phyloP scores from a whole-genome alignment of 2,329 filamentous ascomycete genomes.

The Aspergillus fischeri region DNA sequence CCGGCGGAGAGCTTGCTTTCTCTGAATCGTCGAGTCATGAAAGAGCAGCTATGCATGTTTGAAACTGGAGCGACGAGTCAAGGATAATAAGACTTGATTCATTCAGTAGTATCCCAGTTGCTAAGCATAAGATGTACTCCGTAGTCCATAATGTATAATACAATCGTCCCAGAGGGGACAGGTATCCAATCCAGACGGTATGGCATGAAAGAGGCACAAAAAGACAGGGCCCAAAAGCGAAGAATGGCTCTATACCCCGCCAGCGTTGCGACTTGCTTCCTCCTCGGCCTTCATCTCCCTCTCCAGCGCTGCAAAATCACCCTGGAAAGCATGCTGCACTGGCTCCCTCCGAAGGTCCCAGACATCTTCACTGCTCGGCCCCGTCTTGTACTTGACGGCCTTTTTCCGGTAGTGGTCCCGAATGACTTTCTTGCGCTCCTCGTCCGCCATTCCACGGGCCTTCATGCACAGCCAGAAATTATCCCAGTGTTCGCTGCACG shows the following conservation, averaged over 20 bases:
- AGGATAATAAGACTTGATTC: background rate
- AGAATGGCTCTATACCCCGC: slow-evolving; percentile 7
- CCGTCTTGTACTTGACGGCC: slow-evolving; percentile 61
- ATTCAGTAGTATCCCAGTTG: background rate
- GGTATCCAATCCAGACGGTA: slow-evolving; percentile 1
- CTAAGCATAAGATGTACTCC: background rate
- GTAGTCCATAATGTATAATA: background rate
- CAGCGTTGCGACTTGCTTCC: slow-evolving; percentile 32
- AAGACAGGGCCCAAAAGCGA: background rate
- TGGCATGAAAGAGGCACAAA: background rate
- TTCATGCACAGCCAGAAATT: slow-evolving; percentile 99
- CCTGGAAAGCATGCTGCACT: slow-evolving; percentile 49
- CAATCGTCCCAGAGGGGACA: background rate
- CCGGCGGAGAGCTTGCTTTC: background rate
- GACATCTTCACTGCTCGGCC: slow-evolving; percentile 80
- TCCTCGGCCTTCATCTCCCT: slow-evolving; percentile 41
- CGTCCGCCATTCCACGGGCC: slow-evolving; percentile 59
- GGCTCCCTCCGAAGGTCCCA: slow-evolving; percentile 71
- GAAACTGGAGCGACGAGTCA: background rate
- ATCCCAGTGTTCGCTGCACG: slow-evolving; percentile 80
- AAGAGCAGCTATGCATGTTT: background rate
- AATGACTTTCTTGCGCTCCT: slow-evolving; percentile 58
- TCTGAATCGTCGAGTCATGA: background rate
- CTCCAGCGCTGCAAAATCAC: slow-evolving; percentile 42
- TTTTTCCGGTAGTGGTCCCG: slow-evolving; percentile 65